Evolutionary conservation across 441 rosid species (phyloP).

Genomic region (Croton laevigatus): DNA sequence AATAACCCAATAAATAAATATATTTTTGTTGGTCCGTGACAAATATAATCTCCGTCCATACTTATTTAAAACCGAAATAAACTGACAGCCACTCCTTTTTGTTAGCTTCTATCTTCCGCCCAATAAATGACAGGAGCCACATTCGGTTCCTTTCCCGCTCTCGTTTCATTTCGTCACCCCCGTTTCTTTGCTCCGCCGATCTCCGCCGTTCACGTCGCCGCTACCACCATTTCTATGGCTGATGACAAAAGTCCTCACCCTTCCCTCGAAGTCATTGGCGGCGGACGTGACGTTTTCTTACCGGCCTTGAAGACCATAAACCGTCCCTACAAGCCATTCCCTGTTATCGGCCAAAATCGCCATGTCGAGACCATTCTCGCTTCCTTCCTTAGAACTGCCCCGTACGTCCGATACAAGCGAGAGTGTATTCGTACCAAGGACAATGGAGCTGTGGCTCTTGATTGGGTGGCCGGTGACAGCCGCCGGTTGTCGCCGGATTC

Average conservation of each 20-base stretch:
- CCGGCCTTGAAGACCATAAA: constrained; percentile 47
- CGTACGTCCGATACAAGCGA: constrained; percentile 53
- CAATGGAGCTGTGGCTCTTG: constrained; percentile 67
- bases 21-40: too few relatives aligned
- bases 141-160: not conserved
- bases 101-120: not conserved
- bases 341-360: constrained; percentile 54
- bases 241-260: constrained; percentile 31
- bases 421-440: constrained; percentile 69
- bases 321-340: constrained; percentile 54
- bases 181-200: constrained; percentile 19
- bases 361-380: constrained; percentile 89
- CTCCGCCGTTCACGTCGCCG: constrained; percentile 25
- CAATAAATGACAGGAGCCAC: constrained; percentile 13
- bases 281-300: constrained; percentile 50
- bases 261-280: constrained; percentile 72
- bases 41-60: too few relatives aligned
- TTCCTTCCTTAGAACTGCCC: constrained; percentile 56
- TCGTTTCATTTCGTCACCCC: not conserved
- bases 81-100: not conserved
- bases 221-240: constrained; percentile 21
- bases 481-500: constrained; percentile 42
- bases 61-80: not conserved
- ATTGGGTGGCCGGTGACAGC: constrained; percentile 80
- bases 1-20: too few relatives aligned